Base-by-base conservation (phyloP, 768 basidiomycete genomes). In the Baorangia bicolor region DNA sequence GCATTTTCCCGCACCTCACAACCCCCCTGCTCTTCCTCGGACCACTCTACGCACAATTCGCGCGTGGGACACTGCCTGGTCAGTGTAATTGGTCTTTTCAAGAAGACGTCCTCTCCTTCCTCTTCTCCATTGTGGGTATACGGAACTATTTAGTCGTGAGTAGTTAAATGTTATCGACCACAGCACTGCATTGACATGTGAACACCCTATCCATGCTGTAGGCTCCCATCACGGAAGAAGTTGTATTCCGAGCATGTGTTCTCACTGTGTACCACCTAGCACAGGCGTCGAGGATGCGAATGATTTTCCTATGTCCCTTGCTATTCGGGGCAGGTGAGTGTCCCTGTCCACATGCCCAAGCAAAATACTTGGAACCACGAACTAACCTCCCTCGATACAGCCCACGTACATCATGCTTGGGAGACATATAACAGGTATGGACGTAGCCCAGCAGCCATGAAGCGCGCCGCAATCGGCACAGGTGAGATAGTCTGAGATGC, bases 341-440 rank as follows among this genome's bases (percentile, higher is more conserved):
- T 47, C 33, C 30, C 47, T 20, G 31, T 50, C 39, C 16, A 31
- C 25, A 38, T 23, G 23, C 12, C 25, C 23, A 39, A 31, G 25
- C 25, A 27, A 23, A 23, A 21, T 18, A 11, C 14, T 23, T 39
- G 43, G 37, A 50, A 53, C 27, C 58, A 58, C 13, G 43, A 51
- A 18, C 39, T 61, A 37, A 56, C 53, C 44, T 51, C 34, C 38
- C 47, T 43, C 43, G 37, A 43, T 48, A 27, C 60, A 94, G 96
- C 97, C 2, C 97, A 99, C 67, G 73, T 86, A 1, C 97, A 99
- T 64, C 97, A 98, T 64, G 93, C 87, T 14, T 91, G 85, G 82
- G 97, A 98, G 56, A 82, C 78, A 0, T 99, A 84, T 69, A 83
- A 86, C 56, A 82, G 82, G 14, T 82, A 83, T 55, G 96, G 96